Evolutionary conservation across 106 monocot species (phyloP).

Genomic region (Dendrobium chrysotoxum): DNA sequence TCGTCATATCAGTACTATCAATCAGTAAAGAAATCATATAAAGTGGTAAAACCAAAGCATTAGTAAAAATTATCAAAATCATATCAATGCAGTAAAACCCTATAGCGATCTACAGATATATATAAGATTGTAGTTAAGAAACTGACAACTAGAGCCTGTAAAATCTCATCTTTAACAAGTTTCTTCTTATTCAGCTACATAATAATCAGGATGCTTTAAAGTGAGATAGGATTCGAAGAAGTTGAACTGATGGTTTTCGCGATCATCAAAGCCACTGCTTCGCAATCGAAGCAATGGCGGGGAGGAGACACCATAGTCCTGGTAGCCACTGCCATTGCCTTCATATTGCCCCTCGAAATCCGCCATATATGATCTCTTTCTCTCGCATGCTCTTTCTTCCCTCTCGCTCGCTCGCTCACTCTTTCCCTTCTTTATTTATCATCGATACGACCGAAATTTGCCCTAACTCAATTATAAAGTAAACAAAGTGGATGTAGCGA

Average conservation of each 20-base stretch:
- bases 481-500: no score
- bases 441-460: no score
- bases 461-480: no score
- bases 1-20: no score
- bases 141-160: background rate
- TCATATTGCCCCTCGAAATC: conserved; percentile 7
- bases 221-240: background rate
- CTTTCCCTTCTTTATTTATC: no score
- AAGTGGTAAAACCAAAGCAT: no score
- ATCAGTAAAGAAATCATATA: no score
- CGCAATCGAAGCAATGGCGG: background rate
- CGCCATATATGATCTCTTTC: background rate
- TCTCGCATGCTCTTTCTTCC: no score
- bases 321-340: conserved; percentile 4
- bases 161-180: background rate
- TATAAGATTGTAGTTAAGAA: background rate
- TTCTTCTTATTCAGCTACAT: background rate
- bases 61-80: no score
- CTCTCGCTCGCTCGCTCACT: no score
- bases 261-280: conserved; percentile 1
- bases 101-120: background rate
- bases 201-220: background rate
- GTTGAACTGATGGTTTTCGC: background rate
- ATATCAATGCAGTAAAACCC: no score
- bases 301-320: conserved; percentile 1